Evolutionary conservation across 2,329 filamentous ascomycete genomes (phyloP), one percentile per base, ranked within the genome.

Genomic region (Aspergillus sp.): DNA sequence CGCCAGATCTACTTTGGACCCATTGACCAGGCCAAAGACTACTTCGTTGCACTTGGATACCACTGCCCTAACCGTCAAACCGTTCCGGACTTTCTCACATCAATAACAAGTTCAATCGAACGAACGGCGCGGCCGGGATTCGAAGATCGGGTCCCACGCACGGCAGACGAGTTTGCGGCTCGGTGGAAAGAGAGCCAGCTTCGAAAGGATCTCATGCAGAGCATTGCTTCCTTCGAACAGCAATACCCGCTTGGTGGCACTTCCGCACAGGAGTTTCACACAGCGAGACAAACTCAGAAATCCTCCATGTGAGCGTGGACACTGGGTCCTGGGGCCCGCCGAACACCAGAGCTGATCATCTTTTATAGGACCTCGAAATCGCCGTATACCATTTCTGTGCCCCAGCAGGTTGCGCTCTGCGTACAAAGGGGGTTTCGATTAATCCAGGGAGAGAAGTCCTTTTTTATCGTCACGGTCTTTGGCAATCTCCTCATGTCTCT

Each of bases 321-420:
- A 6, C 7, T 24, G 4, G 24, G 24, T 7, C 24, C 24, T 24
- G 4, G 5, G 24, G 4, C 24, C 24, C 4, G 24, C 24, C 24
- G 7, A 7, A 24, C 5, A 5, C 22, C 22, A 7, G 24, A 24
- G 24, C 24, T 24, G 24, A 24, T 24, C 24, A 24, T 24, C 19
- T 7, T 7, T 7, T 24, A 24, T 6, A 24, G 24, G 24, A 24
- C 24, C 24, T 5, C 81, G 49, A 85, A 85, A 71, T 96, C 91
- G 1, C 91, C 93, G 0, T 96, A 89, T 73, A 96, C 91, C 0
- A 79, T 96, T 39, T 93, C 90, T 0, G 90, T 88, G 65, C 50
- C 59, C 4, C 86, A 93, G 73, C 93, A 97, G 73, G 75, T 96
- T 62, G 73, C 82, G 58, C 85, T 97, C 11, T 96, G 92, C 71